phyloP scores from a whole-genome alignment of 164 flowering plant genomes.

The Piper betle region DNA sequence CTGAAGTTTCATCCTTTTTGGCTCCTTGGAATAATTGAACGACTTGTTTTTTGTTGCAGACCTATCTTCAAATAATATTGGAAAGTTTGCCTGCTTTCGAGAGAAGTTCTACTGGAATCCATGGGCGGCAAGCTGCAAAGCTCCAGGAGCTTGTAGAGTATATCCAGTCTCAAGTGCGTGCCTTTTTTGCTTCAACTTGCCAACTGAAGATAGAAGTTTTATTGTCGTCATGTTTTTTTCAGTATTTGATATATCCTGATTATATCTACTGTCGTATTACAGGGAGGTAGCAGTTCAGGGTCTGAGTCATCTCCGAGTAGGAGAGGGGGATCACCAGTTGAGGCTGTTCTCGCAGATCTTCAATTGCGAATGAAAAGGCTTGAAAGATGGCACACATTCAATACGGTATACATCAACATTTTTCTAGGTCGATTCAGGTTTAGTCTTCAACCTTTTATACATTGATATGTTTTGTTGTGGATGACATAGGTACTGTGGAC shows the following conservation, averaged over 20 bases:
- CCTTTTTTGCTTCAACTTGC: background rate
- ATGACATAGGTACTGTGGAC: conserved; percentile 77
- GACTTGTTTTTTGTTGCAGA: conserved; percentile 28
- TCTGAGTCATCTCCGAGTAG: conserved; percentile 73
- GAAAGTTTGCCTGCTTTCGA: conserved; percentile 63
- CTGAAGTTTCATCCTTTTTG: background rate
- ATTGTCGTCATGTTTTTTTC: background rate
- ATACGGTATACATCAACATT: conserved; percentile 36
- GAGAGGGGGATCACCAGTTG: conserved; percentile 44
- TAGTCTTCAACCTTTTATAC: background rate
- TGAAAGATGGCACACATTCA: conserved; percentile 83
- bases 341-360: conserved; percentile 70
- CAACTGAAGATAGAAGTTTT: background rate
- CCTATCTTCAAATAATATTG: conserved; percentile 80
- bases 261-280: conserved; percentile 12
- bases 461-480: background rate
- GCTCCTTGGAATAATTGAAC: background rate
- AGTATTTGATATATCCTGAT: background rate
- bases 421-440: background rate
- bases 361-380: conserved; percentile 75
- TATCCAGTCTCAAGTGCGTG: conserved; percentile 81
- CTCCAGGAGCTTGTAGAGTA: conserved; percentile 85
- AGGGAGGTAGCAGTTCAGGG: conserved; percentile 54
- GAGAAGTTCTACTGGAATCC: conserved; percentile 60
- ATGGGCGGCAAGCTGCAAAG: conserved; percentile 70